Evolutionary conservation across 108 stramenopile genomes (phyloP).

Genomic region (Skeletonema potamos): DNA sequence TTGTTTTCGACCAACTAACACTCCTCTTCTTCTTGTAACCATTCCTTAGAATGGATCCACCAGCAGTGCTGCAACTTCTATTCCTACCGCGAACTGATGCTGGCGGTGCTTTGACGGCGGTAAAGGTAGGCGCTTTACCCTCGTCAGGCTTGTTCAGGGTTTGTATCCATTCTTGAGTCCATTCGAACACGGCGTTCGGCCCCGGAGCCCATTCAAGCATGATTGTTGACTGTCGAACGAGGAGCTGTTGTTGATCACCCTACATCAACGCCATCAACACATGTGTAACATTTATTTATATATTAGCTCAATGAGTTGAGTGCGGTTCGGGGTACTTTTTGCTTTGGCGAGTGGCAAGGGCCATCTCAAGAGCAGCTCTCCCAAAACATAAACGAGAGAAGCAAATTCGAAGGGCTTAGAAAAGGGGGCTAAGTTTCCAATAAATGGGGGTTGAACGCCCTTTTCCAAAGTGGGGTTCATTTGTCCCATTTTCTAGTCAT

Average conservation of each 20-base stretch:
- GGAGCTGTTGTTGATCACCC: not conserved
- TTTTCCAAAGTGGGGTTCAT: too few species aligned
- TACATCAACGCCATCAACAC: not conserved
- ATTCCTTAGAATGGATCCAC: not conserved
- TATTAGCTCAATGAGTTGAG: too few species aligned
- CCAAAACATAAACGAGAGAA: too few species aligned
- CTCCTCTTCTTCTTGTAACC: not conserved
- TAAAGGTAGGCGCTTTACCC: not conserved
- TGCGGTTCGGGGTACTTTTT: too few species aligned
- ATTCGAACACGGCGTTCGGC: not conserved
- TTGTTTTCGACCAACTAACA: not conserved
- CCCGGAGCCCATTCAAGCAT: not conserved
- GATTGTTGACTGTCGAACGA: not conserved
- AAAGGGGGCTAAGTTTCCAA: too few species aligned
- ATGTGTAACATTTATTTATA: not conserved
- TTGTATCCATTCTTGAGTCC: constrained; percentile 1
- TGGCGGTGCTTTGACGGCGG: not conserved
- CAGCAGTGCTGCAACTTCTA: not conserved
- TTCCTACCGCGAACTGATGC: not conserved
- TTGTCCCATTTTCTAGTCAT: too few species aligned
- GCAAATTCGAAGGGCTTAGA: too few species aligned
- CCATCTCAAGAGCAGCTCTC: too few species aligned
- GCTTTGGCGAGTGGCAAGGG: too few species aligned
- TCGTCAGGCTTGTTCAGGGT: not conserved
- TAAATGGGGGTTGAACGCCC: too few species aligned